These are phyloP conservation scores for Trichomonascus vanleenenianus DNA, from an alignment of 805 yeast genomes.

Conservation along the genomic window DNA sequence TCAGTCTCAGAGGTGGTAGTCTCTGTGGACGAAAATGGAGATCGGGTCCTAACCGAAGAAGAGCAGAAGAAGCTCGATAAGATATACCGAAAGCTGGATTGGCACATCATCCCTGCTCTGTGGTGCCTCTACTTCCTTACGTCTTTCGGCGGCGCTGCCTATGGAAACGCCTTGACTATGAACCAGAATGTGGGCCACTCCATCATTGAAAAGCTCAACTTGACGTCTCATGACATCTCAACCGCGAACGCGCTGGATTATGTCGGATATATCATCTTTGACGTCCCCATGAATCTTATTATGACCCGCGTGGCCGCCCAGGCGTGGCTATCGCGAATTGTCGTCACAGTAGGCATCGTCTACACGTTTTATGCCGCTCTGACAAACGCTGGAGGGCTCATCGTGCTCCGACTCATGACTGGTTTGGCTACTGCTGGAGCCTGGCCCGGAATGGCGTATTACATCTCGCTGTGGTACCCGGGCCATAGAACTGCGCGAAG, in stretches of 20 bases:
- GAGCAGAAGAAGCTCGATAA: conserved; percentile 20
- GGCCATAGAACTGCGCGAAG: conserved; percentile 65
- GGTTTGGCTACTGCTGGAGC: conserved; percentile 80
- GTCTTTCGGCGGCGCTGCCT: conserved; percentile 70
- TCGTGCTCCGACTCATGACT: conserved; percentile 62
- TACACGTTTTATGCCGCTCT: conserved; percentile 67
- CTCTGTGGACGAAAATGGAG: not conserved
- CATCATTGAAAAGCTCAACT: conserved; percentile 40
- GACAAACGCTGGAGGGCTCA: conserved; percentile 47
- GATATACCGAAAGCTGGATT: conserved; percentile 52
- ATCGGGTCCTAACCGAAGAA: conserved; percentile 3
- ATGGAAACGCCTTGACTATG: conserved; percentile 78
- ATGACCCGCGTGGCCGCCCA: conserved; percentile 85
- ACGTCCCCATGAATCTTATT: conserved; percentile 77
- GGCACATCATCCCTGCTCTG: conserved; percentile 70
- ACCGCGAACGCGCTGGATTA: conserved; percentile 75
- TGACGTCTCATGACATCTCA: conserved; percentile 51
- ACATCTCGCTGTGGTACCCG: conserved; percentile 80
- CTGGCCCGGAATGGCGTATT: conserved; percentile 88
- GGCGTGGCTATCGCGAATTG: conserved; percentile 74
- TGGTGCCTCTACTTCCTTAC: conserved; percentile 75
- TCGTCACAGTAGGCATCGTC: conserved; percentile 67
- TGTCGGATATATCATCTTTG: conserved; percentile 78
- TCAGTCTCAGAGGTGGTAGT: not conserved
- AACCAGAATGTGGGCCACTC: conserved; percentile 57